These are phyloP conservation scores for Periconia digitata DNA, from an alignment of 2,329 filamentous ascomycete species.

Conservation along the genomic window DNA sequence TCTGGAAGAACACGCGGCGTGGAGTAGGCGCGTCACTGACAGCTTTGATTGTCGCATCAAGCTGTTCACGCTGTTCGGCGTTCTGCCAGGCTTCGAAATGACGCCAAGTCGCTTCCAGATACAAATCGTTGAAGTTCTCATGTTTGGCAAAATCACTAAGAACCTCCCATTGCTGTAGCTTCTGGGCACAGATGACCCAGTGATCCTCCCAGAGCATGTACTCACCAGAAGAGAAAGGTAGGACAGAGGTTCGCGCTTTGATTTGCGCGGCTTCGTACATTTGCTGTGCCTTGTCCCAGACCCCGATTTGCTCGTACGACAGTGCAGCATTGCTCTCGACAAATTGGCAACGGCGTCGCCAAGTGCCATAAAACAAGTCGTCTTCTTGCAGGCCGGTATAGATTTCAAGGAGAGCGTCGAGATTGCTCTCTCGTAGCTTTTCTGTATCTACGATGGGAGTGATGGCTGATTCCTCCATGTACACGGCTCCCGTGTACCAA, in stretches of 20 bases:
- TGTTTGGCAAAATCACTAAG: slow-evolving; percentile 97
- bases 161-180: slow-evolving; percentile 98
- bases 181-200: slow-evolving; percentile 96
- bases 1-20: slow-evolving; percentile 92
- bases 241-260: slow-evolving; percentile 92
- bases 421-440: slow-evolving; percentile 85
- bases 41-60: slow-evolving; percentile 93
- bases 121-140: slow-evolving; percentile 95
- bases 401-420: slow-evolving; percentile 92
- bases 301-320: slow-evolving; percentile 97
- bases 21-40: slow-evolving; percentile 97
- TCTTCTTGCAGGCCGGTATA: slow-evolving; percentile 92
- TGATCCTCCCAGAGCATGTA: slow-evolving; percentile 99
- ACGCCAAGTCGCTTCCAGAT: slow-evolving; percentile 93
- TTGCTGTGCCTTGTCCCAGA: slow-evolving; percentile 98
- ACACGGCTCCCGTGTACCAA: slow-evolving; percentile 93
- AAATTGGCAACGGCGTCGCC: slow-evolving; percentile 92
- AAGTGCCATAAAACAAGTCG: slow-evolving; percentile 95
- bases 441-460: slow-evolving; percentile 82
- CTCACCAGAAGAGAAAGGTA: slow-evolving; percentile 93
- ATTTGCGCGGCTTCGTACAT: slow-evolving; percentile 97
- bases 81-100: slow-evolving; percentile 94
- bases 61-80: slow-evolving; percentile 79
- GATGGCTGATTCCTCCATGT: slow-evolving; percentile 86
- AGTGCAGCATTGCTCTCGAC: slow-evolving; percentile 96